Evolutionary conservation across 768 basidiomycete genomes (phyloP).

Genomic region (Boletus subcaerulescens): DNA sequence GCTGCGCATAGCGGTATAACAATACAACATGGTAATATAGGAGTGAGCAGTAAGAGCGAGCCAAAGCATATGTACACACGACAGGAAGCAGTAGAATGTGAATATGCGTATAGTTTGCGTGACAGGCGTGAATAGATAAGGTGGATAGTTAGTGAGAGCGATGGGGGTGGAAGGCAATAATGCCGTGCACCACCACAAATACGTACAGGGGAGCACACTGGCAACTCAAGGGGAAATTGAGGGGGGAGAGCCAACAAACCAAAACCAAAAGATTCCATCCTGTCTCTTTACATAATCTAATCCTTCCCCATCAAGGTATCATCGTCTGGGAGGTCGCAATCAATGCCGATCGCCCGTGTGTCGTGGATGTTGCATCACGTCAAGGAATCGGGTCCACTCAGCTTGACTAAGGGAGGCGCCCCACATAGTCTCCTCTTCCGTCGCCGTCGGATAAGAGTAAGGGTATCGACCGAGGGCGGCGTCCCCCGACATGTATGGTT

Average conservation of each 20-base stretch:
- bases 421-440: constrained; percentile 69
- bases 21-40: constrained; percentile 22
- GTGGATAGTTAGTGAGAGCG: constrained; percentile 3
- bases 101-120: constrained; percentile 19
- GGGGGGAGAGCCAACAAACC: constrained; percentile 12
- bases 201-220: constrained; percentile 23
- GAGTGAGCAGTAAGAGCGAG: constrained; percentile 6
- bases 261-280: constrained; percentile 27
- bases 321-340: constrained; percentile 8
- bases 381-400: constrained; percentile 68
- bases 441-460: constrained; percentile 41
- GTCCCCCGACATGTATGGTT: constrained; percentile 25
- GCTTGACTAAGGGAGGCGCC: constrained; percentile 73
- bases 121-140: constrained; percentile 13
- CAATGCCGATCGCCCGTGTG: constrained; percentile 29
- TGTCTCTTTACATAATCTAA: constrained; percentile 26
- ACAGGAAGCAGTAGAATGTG: constrained; percentile 15
- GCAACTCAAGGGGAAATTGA: constrained; percentile 13
- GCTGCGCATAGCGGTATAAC: constrained; percentile 12
- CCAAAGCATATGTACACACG: constrained; percentile 15
- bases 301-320: constrained; percentile 11
- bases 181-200: constrained; percentile 20
- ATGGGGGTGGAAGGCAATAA: constrained; percentile 1
- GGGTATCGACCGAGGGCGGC: constrained; percentile 22
- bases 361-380: constrained; percentile 54